These are phyloP conservation scores for Plicaturopsis crispa DNA, from an alignment of 768 basidiomycete genomes.

Conservation along the genomic window DNA sequence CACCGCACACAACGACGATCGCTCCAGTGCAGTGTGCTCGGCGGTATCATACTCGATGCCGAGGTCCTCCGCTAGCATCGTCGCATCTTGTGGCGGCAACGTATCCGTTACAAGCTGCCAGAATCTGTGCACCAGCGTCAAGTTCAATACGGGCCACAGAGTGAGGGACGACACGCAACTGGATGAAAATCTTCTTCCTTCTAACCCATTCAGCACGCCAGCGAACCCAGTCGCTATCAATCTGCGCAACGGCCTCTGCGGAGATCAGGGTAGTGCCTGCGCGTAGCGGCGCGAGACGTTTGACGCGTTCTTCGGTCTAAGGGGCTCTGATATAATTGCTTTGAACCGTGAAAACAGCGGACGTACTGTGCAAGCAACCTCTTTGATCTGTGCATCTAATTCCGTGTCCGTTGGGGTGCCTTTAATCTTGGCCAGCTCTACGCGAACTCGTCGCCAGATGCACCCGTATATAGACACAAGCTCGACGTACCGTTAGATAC, in stretches of 20 bases:
- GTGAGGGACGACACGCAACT: too few relatives aligned
- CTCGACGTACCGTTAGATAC: slow-evolving; percentile 33
- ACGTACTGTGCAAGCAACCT: slow-evolving; percentile 45
- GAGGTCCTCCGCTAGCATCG: slow-evolving; percentile 65
- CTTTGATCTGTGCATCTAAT: slow-evolving; percentile 46
- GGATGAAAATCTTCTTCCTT: slow-evolving; percentile 68
- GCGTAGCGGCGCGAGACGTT: slow-evolving; percentile 57
- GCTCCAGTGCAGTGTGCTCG: slow-evolving; percentile 64
- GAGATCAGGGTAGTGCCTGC: slow-evolving; percentile 63
- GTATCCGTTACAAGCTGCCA: slow-evolving; percentile 68
- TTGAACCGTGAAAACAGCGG: slow-evolving; percentile 6
- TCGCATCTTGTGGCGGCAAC: slow-evolving; percentile 57
- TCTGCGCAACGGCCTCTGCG: slow-evolving; percentile 55
- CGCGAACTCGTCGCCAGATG: too few relatives aligned
- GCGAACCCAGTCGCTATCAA: slow-evolving; percentile 69
- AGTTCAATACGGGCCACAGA: too few relatives aligned
- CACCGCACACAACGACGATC: slow-evolving; percentile 44
- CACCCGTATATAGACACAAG: too few relatives aligned
- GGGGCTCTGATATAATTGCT: slow-evolving; percentile 4
- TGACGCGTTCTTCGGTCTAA: slow-evolving; percentile 42
- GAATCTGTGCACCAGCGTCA: slow-evolving; percentile 38
- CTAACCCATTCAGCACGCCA: slow-evolving; percentile 81
- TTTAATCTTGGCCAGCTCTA: slow-evolving; percentile 63
- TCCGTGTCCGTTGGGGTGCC: slow-evolving; percentile 64
- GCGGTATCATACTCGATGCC: slow-evolving; percentile 73